These are phyloP conservation scores for Euclidium syriacum DNA, from an alignment of 345 rosid species.

Conservation along the genomic window DNA sequence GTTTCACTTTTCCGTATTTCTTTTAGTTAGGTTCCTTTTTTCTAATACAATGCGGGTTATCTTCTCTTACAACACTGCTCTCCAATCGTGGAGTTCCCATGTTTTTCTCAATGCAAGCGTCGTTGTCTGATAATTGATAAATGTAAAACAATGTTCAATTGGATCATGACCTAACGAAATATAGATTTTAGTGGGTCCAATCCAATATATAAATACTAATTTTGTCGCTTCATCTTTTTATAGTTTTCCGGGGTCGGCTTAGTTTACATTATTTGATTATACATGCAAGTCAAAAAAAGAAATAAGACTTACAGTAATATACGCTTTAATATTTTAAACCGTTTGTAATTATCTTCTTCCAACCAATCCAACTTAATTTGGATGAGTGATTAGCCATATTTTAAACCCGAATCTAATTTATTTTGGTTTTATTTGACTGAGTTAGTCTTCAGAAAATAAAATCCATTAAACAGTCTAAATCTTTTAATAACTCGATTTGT, in stretches of 20 bases:
- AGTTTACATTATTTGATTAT: constrained; percentile 12
- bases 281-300: background rate
- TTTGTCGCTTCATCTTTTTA: constrained; percentile 4
- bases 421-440: no score
- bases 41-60: background rate
- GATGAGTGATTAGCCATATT: background rate
- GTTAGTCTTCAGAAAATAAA: no score
- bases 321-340: background rate
- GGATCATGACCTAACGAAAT: constrained; percentile 26
- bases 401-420: background rate
- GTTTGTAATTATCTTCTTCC: background rate
- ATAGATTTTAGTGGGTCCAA: constrained; percentile 9
- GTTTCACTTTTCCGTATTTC: background rate
- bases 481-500: background rate
- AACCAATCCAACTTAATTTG: background rate
- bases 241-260: constrained; percentile 10
- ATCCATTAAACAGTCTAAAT: background rate
- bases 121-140: constrained; percentile 3
- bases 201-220: background rate
- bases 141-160: background rate
- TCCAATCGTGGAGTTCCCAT: constrained; percentile 1
- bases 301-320: background rate
- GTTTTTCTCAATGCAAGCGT: constrained; percentile 17
- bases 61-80: background rate
- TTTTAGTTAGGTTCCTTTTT: background rate